phyloP scores from a whole-genome alignment of 108 stramenopile genomes.

The Schizochytrium sp. region DNA sequence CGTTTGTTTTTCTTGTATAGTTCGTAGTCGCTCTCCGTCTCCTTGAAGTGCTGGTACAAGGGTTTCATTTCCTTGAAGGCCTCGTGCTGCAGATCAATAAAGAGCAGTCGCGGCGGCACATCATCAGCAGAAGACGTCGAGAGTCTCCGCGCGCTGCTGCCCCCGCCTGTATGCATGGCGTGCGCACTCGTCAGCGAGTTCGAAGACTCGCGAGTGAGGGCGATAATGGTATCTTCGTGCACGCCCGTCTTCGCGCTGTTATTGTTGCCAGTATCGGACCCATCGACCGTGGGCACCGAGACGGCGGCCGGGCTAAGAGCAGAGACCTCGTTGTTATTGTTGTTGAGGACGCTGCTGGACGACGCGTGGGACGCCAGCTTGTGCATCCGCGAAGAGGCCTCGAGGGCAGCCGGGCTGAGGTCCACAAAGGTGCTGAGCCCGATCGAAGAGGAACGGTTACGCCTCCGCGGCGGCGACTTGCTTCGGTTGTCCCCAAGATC shows the following conservation, averaged over 20 bases:
- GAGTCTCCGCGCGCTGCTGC: neutral
- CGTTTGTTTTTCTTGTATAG: slow-evolving; percentile 8
- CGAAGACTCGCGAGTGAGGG: slow-evolving; percentile 18
- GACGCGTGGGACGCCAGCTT: neutral
- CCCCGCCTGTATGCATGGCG: neutral
- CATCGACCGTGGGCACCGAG: neutral
- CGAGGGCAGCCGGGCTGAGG: neutral
- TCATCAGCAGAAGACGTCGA: neutral
- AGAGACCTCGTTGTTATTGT: neutral
- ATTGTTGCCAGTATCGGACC: neutral
- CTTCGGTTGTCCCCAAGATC: neutral
- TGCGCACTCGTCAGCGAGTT: slow-evolving; percentile 23
- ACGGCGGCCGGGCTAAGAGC: neutral
- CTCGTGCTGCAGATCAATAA: slow-evolving; percentile 24
- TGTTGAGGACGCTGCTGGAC: neutral
- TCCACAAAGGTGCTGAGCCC: neutral
- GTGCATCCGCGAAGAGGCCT: neutral
- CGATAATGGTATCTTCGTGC: neutral
- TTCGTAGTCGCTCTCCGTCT: slow-evolving; percentile 21
- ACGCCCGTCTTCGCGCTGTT: too few relatives aligned
- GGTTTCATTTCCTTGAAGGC: slow-evolving; percentile 36
- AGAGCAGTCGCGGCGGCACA: slow-evolving; percentile 22
- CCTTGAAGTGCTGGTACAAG: slow-evolving; percentile 33
- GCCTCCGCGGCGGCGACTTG: neutral
- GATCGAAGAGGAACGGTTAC: neutral